Evolutionary conservation across 108 stramenopile genomes (phyloP).

Genomic region (Pseudonitzschia pungens): DNA sequence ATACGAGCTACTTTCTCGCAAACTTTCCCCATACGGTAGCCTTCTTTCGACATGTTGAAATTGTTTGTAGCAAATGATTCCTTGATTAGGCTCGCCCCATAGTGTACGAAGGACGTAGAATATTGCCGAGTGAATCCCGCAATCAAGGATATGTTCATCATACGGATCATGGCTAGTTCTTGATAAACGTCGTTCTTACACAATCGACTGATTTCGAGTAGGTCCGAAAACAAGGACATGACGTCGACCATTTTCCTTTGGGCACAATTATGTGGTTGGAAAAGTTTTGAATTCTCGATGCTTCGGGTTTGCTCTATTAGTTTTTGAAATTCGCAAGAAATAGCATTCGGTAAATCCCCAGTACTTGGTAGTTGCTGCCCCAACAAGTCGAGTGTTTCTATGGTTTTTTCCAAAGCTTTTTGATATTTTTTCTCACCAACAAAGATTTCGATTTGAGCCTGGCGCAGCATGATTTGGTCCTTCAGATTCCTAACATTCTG

Average conservation of each 20-base stretch:
- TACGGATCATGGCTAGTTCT: constrained; percentile 27
- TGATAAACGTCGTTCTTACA: neutral
- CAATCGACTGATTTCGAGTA: constrained; percentile 20
- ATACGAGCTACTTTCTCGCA: constrained; percentile 24
- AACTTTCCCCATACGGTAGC: constrained; percentile 26
- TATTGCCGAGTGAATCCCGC: constrained; percentile 29
- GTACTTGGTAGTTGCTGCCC: constrained; percentile 25
- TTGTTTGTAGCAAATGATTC: neutral
- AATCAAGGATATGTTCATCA: constrained; percentile 31
- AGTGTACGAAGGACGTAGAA: constrained; percentile 20
- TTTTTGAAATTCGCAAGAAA: neutral
- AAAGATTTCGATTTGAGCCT: constrained; percentile 6
- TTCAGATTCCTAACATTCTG: constrained; percentile 23
- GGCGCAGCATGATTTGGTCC: constrained; percentile 24
- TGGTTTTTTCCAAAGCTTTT: constrained; percentile 16
- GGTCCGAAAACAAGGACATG: constrained; percentile 20
- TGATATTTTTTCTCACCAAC: constrained; percentile 20
- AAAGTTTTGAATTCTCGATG: constrained; percentile 11
- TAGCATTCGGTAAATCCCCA: neutral
- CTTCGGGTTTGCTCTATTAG: constrained; percentile 2
- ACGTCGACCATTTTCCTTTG: constrained; percentile 28
- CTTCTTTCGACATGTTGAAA: constrained; percentile 17
- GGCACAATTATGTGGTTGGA: constrained; percentile 23
- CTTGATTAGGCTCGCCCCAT: constrained; percentile 9
- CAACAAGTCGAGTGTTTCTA: constrained; percentile 15